Evolutionary conservation across 2,329 filamentous ascomycete genomes (phyloP).

Genomic region (Tympanopsis confertula): DNA sequence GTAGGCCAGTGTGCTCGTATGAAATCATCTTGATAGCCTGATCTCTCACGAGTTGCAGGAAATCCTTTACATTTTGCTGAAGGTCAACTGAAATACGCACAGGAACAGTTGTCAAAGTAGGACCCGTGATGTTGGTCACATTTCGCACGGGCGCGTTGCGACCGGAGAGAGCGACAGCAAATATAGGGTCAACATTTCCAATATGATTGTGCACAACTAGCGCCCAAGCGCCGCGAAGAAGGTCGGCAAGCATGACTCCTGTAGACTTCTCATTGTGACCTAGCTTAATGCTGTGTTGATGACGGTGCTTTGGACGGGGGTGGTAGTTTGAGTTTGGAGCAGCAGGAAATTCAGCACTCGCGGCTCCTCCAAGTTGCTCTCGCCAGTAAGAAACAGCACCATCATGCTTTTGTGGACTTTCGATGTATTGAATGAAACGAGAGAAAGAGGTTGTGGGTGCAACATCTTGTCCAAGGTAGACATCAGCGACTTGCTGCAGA

Average conservation of each 20-base stretch:
- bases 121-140: slow-evolving; percentile 20
- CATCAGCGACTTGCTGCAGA: too few relatives aligned
- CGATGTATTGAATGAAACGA: background rate
- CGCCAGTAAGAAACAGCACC: background rate
- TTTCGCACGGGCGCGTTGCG: slow-evolving; percentile 31
- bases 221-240: slow-evolving; percentile 48
- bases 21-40: too few relatives aligned
- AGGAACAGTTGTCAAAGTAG: slow-evolving; percentile 38
- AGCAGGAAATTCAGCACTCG: background rate
- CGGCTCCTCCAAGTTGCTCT: background rate
- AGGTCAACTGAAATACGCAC: too few relatives aligned
- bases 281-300: too few relatives aligned
- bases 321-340: background rate
- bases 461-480: too few relatives aligned
- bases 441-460: too few relatives aligned
- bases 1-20: too few relatives aligned
- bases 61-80: too few relatives aligned
- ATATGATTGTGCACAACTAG: slow-evolving; percentile 40
- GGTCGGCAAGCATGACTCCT: too few relatives aligned
- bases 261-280: too few relatives aligned
- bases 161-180: slow-evolving; percentile 47
- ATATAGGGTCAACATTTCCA: slow-evolving; percentile 38
- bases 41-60: too few relatives aligned
- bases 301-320: too few relatives aligned
- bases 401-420: background rate